These are phyloP conservation scores for Sporisorium exsertum DNA, from an alignment of 1,284 basidiomycete genomes.

Conservation along the genomic window DNA sequence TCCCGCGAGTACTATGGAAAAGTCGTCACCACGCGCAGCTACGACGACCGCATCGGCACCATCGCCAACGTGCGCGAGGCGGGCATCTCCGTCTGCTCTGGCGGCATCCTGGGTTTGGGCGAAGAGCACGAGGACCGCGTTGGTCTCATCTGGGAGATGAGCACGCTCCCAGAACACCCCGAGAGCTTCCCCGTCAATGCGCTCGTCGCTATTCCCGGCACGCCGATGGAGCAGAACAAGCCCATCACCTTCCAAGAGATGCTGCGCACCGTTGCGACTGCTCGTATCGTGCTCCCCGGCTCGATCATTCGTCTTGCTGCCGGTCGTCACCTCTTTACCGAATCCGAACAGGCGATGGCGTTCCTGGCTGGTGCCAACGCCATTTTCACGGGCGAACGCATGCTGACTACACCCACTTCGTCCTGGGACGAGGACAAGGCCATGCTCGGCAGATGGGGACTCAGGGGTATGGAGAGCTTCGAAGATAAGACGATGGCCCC, in stretches of 20 bases:
- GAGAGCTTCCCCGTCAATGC: conserved; percentile 99
- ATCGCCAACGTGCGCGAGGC: conserved; percentile 91
- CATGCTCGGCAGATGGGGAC: conserved; percentile 92
- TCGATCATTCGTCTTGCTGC: conserved; percentile 97
- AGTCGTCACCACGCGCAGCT: conserved; percentile 92
- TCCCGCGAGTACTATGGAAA: conserved; percentile 95
- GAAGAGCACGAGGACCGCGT: conserved; percentile 91
- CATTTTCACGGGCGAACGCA: conserved; percentile 95
- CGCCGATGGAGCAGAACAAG: conserved; percentile 74
- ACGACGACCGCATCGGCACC: conserved; percentile 91
- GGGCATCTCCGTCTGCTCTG: conserved; percentile 96
- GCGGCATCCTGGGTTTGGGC: conserved; percentile 94
- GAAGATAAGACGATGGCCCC: conserved; percentile 63
- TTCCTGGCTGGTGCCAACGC: conserved; percentile 99
- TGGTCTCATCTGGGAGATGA: conserved; percentile 91
- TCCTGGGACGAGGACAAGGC: conserved; percentile 81
- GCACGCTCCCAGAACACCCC: conserved; percentile 90
- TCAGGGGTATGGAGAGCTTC: conserved; percentile 87
- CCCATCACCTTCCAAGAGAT: conserved; percentile 79
- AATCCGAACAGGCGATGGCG: conserved; percentile 95
- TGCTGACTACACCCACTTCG: conserved; percentile 90
- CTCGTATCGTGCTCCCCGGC: conserved; percentile 86
- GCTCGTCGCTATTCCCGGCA: conserved; percentile 77
- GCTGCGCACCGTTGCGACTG: conserved; percentile 92
- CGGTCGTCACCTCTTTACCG: conserved; percentile 87